Base-by-base conservation (phyloP, 345 rosid genomes). In the Rubroshorea leprosula region DNA sequence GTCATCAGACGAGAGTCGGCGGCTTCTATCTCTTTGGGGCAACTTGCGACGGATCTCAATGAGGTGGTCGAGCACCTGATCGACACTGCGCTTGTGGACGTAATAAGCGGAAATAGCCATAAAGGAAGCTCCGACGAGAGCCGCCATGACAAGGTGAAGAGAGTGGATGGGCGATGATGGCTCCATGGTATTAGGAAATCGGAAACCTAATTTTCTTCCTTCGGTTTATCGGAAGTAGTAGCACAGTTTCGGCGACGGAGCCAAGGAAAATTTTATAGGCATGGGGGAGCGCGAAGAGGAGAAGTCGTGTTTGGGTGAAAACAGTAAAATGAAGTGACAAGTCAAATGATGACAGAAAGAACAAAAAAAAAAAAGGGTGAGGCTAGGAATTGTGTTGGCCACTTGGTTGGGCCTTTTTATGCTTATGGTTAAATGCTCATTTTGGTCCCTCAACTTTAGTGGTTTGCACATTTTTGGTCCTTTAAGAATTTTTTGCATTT, bases 51-150 rank as follows among this genome's bases (percentile, higher is more conserved):
- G 78, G 22, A 79, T 49, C 57, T 76, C 66, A 60, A 79, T 51
- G 39, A 79, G 68, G 20, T 76, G 77, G 41, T 80, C 74, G 50
- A 80, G 76, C 51, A 80, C 75, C 20, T 74, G 77, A 20, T 80
- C 80, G 51, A 80, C 84, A 47, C 73, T 54, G 63, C 84, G 84
- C 64, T 74, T 76, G 75, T 80, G 85, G 52, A 80, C 63, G 64
- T 53, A 77, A 47, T 74, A 80, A 0, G 85, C 78, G 25, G 82
- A 80, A 39, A 80, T 55, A 48, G 82, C 85, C 82, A 80, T 77
- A 5, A 80, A 53, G 0, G 85, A 80, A 45, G 85, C 85, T 16
- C 85, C 85, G 14, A 80, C 68, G 18, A 80, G 64, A 25, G 85
- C 85, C 69, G 85, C 85, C 82, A 77, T 66, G 61, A 76, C 80